Conservation (phyloP, 805 yeast species). For the Kodamaea lidongshanica region DNA sequence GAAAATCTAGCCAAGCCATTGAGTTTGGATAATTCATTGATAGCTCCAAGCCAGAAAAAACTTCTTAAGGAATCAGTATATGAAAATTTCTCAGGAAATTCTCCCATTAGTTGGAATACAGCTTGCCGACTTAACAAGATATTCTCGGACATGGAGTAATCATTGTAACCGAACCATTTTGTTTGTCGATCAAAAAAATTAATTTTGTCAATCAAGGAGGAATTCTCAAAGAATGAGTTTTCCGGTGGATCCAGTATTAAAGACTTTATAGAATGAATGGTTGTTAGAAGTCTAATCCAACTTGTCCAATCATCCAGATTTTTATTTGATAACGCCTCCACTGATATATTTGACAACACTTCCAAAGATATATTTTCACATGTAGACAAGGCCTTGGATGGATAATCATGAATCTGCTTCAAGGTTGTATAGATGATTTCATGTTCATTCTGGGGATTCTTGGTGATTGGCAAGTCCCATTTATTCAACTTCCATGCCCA, state of each 20-base stretch:
- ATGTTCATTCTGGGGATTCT: slow-evolving; percentile 29
- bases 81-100: not conserved
- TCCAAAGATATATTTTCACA: slow-evolving; percentile 18
- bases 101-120: slow-evolving; percentile 26
- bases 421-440: slow-evolving; percentile 48
- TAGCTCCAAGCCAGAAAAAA: slow-evolving; percentile 18
- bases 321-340: slow-evolving; percentile 4
- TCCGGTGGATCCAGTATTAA: too few species aligned
- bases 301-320: too few species aligned
- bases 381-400: slow-evolving; percentile 9
- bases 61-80: slow-evolving; percentile 2
- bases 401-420: slow-evolving; percentile 39
- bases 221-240: too few species aligned
- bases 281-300: too few species aligned
- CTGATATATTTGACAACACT: slow-evolving; percentile 12
- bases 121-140: slow-evolving; percentile 39
- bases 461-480: slow-evolving; percentile 66
- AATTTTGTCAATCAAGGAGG: slow-evolving; percentile 3
- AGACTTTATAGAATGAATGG: too few species aligned
- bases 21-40: slow-evolving; percentile 38
- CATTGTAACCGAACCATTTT: slow-evolving; percentile 34
- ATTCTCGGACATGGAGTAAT: slow-evolving; percentile 35
- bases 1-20: slow-evolving; percentile 34
- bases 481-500: slow-evolving; percentile 72
- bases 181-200: slow-evolving; percentile 14